Base-by-base conservation (phyloP, 805 yeast species). In the Ogataea nakhonphanomensis region DNA sequence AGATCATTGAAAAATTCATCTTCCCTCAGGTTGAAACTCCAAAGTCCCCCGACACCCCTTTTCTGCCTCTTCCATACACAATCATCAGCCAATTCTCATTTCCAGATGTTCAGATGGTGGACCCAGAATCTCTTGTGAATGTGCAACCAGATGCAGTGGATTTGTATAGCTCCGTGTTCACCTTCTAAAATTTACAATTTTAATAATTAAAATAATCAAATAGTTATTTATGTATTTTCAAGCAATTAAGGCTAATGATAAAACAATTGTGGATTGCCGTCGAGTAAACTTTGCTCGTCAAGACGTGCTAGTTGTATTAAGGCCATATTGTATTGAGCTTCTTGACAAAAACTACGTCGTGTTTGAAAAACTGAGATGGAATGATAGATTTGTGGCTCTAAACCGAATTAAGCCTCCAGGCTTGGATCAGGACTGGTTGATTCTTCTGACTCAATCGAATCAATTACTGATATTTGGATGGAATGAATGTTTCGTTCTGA, bases 361-460 rank as follows among this genome's bases (percentile, higher is more conserved):
- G 13, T 7, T 13, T 6, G 29, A 33, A 5, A 15, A 15, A 12
- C 14, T 43, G 17, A n/a, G 23, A 8, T 15, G 43, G 10, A 32
- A 30, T 8, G 51, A 51, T 22, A 24, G 48, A 17, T 45, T 55
- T 4, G 27, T 54, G n/a, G 51, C 53, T 2, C 37, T 48, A 2
- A 48, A 46, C 25, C 49, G 53, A 22, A 30, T 58, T 5, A 24
- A 15, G 7, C 54, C 61, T 12, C n/a, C 22, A 4, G 58, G 51
- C 1, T 29, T 43, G 15, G 21, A 24, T 2, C 33, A 14, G 1
- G 49, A 47, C 9, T 59, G 64, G 64, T 8, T 59, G 2, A 21
- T 57, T 4, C 13, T 55, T 0, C 27, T 59, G 7, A 55, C 59
- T 4, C 62, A 56, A 14, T 4, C 31, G 8, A 50, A 55, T 28